These are phyloP conservation scores for Cystofilobasidium capitatum DNA, from an alignment of 768 basidiomycete species.

Conservation along the genomic window DNA sequence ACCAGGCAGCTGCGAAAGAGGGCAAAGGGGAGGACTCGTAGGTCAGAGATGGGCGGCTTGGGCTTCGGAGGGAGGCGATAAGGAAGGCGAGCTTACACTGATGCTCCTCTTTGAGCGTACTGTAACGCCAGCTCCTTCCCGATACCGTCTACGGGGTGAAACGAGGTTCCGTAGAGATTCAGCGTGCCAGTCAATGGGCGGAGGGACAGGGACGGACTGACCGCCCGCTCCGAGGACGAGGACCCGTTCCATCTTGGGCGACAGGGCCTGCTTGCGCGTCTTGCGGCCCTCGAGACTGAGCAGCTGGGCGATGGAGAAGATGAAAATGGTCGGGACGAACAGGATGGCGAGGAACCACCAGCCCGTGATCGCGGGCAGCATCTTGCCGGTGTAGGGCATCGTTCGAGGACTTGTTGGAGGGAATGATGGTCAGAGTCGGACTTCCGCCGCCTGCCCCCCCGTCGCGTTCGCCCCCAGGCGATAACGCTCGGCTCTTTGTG, in stretches of 20 bases:
- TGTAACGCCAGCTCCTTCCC: conserved; percentile 59
- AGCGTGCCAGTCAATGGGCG: background rate
- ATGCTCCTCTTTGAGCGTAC: conserved; percentile 67
- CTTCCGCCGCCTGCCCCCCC: no score
- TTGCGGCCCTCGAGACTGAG: background rate
- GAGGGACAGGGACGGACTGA: background rate
- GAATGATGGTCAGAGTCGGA: no score
- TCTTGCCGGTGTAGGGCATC: background rate
- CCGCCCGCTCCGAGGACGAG: conserved; percentile 73
- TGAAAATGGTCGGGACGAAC: background rate
- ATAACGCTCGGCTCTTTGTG: no score
- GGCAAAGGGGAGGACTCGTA: background rate
- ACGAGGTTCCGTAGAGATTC: background rate
- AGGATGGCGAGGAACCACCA: conserved; percentile 1
- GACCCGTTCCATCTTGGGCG: conserved; percentile 52
- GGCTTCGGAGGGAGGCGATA: background rate
- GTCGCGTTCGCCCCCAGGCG: no score
- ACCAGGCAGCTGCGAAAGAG: conserved; percentile 49
- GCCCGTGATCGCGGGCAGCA: background rate
- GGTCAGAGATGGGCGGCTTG: background rate
- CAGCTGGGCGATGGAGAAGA: background rate
- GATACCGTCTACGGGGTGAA: conserved; percentile 47
- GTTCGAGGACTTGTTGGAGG: no score
- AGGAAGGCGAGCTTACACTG: conserved; percentile 32
- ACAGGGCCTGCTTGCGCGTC: background rate